Evolutionary conservation across 768 basidiomycete species (phyloP), one percentile per base, ranked within the genome.

Genomic region (Auriscalpium orientale): DNA sequence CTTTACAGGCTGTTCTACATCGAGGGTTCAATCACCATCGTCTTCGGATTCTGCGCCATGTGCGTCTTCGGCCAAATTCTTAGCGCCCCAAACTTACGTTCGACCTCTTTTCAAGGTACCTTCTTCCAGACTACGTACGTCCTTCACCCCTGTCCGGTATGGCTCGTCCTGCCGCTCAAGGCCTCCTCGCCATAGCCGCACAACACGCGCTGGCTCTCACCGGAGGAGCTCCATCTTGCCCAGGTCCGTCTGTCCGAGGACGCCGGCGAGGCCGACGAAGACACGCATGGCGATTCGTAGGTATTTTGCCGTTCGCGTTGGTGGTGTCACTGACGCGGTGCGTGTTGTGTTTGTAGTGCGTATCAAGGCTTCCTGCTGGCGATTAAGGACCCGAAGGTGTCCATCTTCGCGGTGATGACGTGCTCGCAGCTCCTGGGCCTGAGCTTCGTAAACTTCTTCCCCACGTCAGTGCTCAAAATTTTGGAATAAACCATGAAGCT

Each of bases 171-270:
- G 12, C 16, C 45, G 3, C 13, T 22, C 35, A 28, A 5, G 28
- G 44, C 13, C 20, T 6, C 40, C 4, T 18, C 21, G 8, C 8
- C 33, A 22, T 58, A 85, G 82, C 82, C 81, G 2, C 59, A 79
- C 58, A 87, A 86, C 62, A 86, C 84, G 1, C 71, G 72, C 36
- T 86, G 84, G 83, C 65, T 86, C 34, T 70, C 72, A 12, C 64
- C 73, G 0, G 67, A 70, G 9, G 78, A 85, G 56, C 72, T 74
- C 18, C 76, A 74, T 33, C 72, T 87, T n/a, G 84, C 84, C 3
- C 83, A 84, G 66, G 78, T 77, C 15, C 80, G 84, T 13, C 77
- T 86, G 15, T 80, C 84, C 0, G 85, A 86, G 62, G 84, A 86
- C 63, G 81, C 79, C 9, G 83, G 83, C 1, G 83, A 85, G 69